phyloP scores from a whole-genome alignment of 2,329 filamentous ascomycete species.

The Aspergillus sp. region DNA sequence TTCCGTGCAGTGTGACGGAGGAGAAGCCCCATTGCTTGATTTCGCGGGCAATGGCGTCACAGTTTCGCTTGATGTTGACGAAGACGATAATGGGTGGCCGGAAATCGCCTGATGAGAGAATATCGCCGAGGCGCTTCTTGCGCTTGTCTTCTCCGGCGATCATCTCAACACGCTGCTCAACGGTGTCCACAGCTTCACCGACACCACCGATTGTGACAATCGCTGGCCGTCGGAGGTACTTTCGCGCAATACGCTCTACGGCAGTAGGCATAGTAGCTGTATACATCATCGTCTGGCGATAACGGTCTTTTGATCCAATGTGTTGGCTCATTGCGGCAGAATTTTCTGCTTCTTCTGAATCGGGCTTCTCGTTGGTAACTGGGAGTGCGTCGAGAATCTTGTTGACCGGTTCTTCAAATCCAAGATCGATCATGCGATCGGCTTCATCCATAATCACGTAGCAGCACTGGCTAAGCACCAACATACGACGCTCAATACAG shows the following conservation, averaged over 20 bases:
- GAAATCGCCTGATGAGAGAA: constrained; percentile 78
- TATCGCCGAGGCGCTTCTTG: constrained; percentile 93
- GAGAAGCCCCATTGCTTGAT: constrained; percentile 93
- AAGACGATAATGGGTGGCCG: constrained; percentile 94
- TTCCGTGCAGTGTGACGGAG: constrained; percentile 86
- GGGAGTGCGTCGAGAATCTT: constrained; percentile 95
- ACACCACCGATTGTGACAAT: constrained; percentile 93
- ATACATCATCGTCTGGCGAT: constrained; percentile 99
- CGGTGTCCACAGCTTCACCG: constrained; percentile 94
- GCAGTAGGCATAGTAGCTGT: constrained; percentile 94
- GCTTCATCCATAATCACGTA: constrained; percentile 99
- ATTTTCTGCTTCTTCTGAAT: constrained; percentile 88
- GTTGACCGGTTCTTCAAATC: constrained; percentile 96
- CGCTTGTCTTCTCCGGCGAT: constrained; percentile 87
- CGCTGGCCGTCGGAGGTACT: constrained; percentile 89
- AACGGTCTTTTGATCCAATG: constrained; percentile 72
- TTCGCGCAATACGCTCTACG: constrained; percentile 94
- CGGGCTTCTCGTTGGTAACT: constrained; percentile 90
- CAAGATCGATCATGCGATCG: constrained; percentile 97
- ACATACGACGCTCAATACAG: constrained; percentile 87
- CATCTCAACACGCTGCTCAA: constrained; percentile 96
- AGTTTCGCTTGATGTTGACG: constrained; percentile 99
- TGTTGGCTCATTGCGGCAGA: constrained; percentile 78
- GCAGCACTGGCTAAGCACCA: constrained; percentile 94
- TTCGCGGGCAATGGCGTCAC: constrained; percentile 89